Percentiles rank a stretch among this genome's conserved stretches.
These are phyloP conservation scores for Aspergillus cavernicola DNA, from an alignment of 495 filamentous ascomycete genomes.

Conservation along the genomic window DNA sequence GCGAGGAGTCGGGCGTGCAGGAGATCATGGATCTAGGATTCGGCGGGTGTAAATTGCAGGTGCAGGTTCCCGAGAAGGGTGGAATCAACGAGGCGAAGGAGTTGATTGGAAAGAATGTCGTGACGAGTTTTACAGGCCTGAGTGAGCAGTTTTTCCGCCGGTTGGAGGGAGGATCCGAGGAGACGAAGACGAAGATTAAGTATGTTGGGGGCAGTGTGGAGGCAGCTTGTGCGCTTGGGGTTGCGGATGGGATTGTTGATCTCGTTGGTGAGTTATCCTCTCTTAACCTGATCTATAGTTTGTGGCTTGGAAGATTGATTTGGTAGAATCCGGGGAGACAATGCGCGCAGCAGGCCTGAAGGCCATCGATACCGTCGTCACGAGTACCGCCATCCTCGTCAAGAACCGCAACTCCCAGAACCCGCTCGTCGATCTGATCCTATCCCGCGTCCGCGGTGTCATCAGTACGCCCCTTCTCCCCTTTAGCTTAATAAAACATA, in stretches of 20 bases:
- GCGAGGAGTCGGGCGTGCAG: slow-evolving; percentile 64
- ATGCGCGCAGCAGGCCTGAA: slow-evolving; percentile 98
- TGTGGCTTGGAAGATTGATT: background rate
- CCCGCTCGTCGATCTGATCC: slow-evolving; percentile 74
- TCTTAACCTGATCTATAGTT: background rate
- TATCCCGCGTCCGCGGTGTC: slow-evolving; percentile 80
- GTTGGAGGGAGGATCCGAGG: slow-evolving; percentile 53
- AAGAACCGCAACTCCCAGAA: slow-evolving; percentile 86
- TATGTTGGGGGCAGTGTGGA: slow-evolving; percentile 95
- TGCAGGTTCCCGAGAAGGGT: slow-evolving; percentile 91
- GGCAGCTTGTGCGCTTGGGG: slow-evolving; percentile 90
- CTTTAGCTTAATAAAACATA: background rate
- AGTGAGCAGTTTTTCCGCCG: slow-evolving; percentile 74
- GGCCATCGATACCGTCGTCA: slow-evolving; percentile 88
- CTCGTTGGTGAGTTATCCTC: slow-evolving; percentile 66
- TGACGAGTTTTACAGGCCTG: slow-evolving; percentile 88
- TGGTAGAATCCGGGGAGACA: slow-evolving; percentile 89
- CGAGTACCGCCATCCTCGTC: slow-evolving; percentile 83
- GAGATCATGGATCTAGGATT: slow-evolving; percentile 87
- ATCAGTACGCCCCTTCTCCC: slow-evolving; percentile 56
- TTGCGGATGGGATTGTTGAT: slow-evolving; percentile 96
- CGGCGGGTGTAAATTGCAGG: slow-evolving; percentile 86
- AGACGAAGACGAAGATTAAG: slow-evolving; percentile 68
- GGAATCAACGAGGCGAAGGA: slow-evolving; percentile 62
- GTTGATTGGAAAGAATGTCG: slow-evolving; percentile 88